Evolutionary conservation across 805 yeast genomes (phyloP).

Genomic region (Myxozyma mucilagina): DNA sequence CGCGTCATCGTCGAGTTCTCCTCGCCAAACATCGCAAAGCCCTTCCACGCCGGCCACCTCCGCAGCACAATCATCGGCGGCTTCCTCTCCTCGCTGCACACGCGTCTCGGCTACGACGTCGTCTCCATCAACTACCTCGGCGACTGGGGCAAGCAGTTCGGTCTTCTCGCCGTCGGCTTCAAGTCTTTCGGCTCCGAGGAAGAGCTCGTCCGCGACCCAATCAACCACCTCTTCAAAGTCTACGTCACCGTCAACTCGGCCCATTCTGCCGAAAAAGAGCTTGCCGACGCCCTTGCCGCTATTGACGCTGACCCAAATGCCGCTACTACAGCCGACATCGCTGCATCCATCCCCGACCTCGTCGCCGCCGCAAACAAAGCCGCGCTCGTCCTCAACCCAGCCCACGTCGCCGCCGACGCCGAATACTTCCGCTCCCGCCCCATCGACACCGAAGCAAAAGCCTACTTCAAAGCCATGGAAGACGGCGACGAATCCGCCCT

Average conservation of each 20-base stretch:
- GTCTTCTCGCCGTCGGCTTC: constrained; percentile 90
- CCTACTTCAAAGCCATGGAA: constrained; percentile 87
- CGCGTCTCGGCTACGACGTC: constrained; percentile 90
- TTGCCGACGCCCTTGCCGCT: constrained; percentile 50
- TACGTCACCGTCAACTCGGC: constrained; percentile 85
- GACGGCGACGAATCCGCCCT: constrained; percentile 84
- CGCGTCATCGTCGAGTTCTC: constrained; percentile 83
- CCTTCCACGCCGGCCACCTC: constrained; percentile 99
- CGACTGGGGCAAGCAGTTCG: constrained; percentile 99
- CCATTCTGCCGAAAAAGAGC: constrained; percentile 63
- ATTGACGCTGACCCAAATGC: constrained; percentile 39
- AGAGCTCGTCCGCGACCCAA: constrained; percentile 71
- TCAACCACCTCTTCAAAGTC: constrained; percentile 90
- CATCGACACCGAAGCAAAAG: constrained; percentile 82
- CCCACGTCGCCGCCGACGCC: constrained; percentile 5
- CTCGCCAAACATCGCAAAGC: constrained; percentile 98
- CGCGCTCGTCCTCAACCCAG: constrained; percentile 17
- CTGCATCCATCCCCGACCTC: constrained; percentile 21
- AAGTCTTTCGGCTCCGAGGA: constrained; percentile 81
- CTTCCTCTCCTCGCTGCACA: constrained; percentile 84
- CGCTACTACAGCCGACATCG: not conserved
- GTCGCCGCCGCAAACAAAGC: constrained; percentile 18
- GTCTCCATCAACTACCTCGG: constrained; percentile 91
- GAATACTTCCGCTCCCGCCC: constrained; percentile 25
- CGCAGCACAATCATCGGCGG: constrained; percentile 98